phyloP scores from a whole-genome alignment of 495 filamentous ascomycete genomes.

The Copromyces sp. region DNA sequence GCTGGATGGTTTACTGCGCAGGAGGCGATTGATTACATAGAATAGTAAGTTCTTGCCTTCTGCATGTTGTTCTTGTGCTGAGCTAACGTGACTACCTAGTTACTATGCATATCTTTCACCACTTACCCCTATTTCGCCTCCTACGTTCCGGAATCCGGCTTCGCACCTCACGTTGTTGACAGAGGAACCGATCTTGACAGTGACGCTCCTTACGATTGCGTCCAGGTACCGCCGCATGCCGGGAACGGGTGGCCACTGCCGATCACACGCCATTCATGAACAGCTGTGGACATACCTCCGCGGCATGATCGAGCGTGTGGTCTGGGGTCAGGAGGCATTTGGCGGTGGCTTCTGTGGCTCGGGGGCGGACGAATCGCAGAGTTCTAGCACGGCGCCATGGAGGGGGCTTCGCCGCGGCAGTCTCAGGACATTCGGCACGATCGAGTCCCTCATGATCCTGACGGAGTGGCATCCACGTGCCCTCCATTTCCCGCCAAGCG shows the following conservation, averaged over 20 bases:
- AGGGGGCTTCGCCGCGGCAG: conserved; percentile 57
- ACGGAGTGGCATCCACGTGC: conserved; percentile 96
- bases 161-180: conserved; percentile 68
- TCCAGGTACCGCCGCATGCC: conserved; percentile 73
- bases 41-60: conserved; percentile 52
- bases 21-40: conserved; percentile 86
- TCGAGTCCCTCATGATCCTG: conserved; percentile 85
- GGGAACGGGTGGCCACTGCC: conserved; percentile 70
- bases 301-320: conserved; percentile 85
- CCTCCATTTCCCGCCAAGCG: conserved; percentile 87
- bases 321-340: conserved; percentile 94
- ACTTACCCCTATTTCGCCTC: conserved; percentile 82
- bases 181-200: conserved; percentile 83
- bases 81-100: conserved; percentile 30
- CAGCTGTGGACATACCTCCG: conserved; percentile 92
- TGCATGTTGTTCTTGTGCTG: neutral
- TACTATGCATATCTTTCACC: conserved; percentile 86
- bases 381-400: conserved; percentile 51
- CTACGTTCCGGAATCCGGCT: conserved; percentile 64
- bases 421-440: conserved; percentile 79
- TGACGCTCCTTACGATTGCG: conserved; percentile 83
- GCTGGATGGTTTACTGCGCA: conserved; percentile 93
- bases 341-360: conserved; percentile 78
- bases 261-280: conserved; percentile 86
- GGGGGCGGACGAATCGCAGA: conserved; percentile 54